Percentiles rank a stretch among this genome's conserved stretches.
phyloP scores from a whole-genome alignment of 164 flowering plant genomes.

The Piper longum region DNA sequence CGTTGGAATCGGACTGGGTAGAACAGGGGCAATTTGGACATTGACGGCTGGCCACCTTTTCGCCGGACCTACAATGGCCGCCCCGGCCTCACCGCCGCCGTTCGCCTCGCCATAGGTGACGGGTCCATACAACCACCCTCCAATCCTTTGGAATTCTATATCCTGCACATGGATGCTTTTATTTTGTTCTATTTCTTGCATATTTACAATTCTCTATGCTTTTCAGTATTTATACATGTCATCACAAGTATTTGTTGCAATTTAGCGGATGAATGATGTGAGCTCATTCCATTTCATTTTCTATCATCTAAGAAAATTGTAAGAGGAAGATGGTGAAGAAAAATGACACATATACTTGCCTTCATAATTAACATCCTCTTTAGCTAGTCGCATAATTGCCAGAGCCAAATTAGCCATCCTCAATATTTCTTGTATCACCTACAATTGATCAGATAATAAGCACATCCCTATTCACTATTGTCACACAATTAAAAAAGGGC shows the following conservation, averaged over 20 bases:
- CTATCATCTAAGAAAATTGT: too few relatives aligned
- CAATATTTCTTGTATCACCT: constrained; percentile 47
- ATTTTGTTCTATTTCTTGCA: background rate
- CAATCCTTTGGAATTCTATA: constrained; percentile 39
- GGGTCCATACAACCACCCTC: constrained; percentile 27
- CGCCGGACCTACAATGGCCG: too few relatives aligned
- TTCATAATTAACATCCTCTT: constrained; percentile 27
- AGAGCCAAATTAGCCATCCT: constrained; percentile 40
- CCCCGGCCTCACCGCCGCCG: too few relatives aligned
- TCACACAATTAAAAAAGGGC: background rate
- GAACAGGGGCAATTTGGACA: too few relatives aligned
- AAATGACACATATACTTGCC: constrained; percentile 12
- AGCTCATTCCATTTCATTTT: too few relatives aligned
- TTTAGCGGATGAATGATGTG: background rate
- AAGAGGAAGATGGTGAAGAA: too few relatives aligned
- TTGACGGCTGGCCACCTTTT: too few relatives aligned
- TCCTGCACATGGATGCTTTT: constrained; percentile 17
- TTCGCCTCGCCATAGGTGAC: too few relatives aligned
- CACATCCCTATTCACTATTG: background rate
- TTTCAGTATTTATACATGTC: background rate
- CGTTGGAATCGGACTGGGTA: too few relatives aligned
- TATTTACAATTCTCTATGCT: background rate
- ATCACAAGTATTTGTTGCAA: background rate
- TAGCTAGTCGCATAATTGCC: constrained; percentile 20
- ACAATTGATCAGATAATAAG: background rate